Evolutionary conservation across 306 rosid species (phyloP), one percentile per base, ranked within the genome.

Genomic region (Casuarina cunninghamiana): DNA sequence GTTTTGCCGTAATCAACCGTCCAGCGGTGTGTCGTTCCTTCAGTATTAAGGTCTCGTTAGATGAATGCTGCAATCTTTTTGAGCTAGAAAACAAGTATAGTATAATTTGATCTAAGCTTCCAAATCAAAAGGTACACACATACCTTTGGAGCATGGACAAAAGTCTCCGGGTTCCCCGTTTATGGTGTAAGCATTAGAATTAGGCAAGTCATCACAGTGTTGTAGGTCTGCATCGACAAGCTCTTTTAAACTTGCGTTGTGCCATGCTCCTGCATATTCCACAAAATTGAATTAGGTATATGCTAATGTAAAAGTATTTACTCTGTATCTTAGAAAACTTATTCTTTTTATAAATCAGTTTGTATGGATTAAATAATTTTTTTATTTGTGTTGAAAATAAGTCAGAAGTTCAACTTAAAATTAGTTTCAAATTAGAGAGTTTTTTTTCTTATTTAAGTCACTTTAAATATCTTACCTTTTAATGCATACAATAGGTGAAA

Each of bases 161-260:
- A 77, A 51, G 49, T 84, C 85, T 50, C 87, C 87, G 0, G 85
- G 87, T 63, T 84, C 78, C 9, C 87, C 85, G 51, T 84, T 84
- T 2, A 84, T 81, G 16, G 85, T 84, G 37, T 60, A 15, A 70
- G 87, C 87, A 78, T 77, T 78, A 37, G 87, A 81, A 32, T 70
- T 75, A 19, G 87, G 84, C 46, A 41, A 16, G 32, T 41, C 48
- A 41, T 1, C 17, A 16, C 48, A 46, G 19, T 3, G 16, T 15
- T 1, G 0, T 6, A 65, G 2, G 70, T 13, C 70, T 21, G 16
- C 26, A 65, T 39, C 70, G 3, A 65, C 48, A 5, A 38, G 5
- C 12, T 41, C 70, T 2, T 65, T 39, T 19, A 65, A 6, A 16
- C 41, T 16, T 38, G 32, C 70, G 1, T 8, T 6, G 12, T 65